These are phyloP conservation scores for Suillus lakei DNA, from an alignment of 768 basidiomycete species.

Conservation along the genomic window DNA sequence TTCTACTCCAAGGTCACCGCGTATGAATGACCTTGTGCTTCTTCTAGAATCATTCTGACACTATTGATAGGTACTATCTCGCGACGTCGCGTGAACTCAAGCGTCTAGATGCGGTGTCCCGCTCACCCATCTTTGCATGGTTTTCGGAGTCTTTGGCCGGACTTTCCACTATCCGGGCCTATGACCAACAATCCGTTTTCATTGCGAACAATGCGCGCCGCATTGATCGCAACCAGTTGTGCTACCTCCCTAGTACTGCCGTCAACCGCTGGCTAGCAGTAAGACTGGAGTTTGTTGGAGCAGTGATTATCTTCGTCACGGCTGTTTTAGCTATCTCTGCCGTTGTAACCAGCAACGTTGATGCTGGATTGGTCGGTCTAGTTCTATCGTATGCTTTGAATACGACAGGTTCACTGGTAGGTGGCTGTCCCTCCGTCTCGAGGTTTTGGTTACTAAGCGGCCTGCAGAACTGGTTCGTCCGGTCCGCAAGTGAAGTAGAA, in stretches of 20 bases:
- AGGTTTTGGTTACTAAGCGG: slow-evolving; percentile 8
- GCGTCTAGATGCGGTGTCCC: slow-evolving; percentile 85
- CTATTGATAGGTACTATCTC: slow-evolving; percentile 72
- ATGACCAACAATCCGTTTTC: slow-evolving; percentile 72
- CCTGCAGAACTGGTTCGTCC: slow-evolving; percentile 79
- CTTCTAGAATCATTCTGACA: not conserved
- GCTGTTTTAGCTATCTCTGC: slow-evolving; percentile 70
- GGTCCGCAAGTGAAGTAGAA: slow-evolving; percentile 86
- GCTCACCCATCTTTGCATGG: slow-evolving; percentile 91
- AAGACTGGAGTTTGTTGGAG: slow-evolving; percentile 83
- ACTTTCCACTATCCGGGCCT: slow-evolving; percentile 83
- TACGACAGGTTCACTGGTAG: slow-evolving; percentile 80
- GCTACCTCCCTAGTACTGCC: slow-evolving; percentile 69
- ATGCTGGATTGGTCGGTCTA: slow-evolving; percentile 87
- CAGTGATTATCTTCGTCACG: slow-evolving; percentile 76
- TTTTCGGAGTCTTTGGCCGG: slow-evolving; percentile 81
- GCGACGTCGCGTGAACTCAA: slow-evolving; percentile 87
- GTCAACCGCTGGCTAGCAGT: slow-evolving; percentile 87
- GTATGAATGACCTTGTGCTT: slow-evolving; percentile 43
- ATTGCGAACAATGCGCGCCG: slow-evolving; percentile 69
- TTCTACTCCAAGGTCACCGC: slow-evolving; percentile 82
- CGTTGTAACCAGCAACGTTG: slow-evolving; percentile 76
- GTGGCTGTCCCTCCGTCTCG: slow-evolving; percentile 23
- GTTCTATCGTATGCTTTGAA: slow-evolving; percentile 85
- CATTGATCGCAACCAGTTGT: slow-evolving; percentile 87